These are phyloP conservation scores for Alternaria conjuncta DNA, from an alignment of 2,329 filamentous ascomycete species.

Conservation along the genomic window DNA sequence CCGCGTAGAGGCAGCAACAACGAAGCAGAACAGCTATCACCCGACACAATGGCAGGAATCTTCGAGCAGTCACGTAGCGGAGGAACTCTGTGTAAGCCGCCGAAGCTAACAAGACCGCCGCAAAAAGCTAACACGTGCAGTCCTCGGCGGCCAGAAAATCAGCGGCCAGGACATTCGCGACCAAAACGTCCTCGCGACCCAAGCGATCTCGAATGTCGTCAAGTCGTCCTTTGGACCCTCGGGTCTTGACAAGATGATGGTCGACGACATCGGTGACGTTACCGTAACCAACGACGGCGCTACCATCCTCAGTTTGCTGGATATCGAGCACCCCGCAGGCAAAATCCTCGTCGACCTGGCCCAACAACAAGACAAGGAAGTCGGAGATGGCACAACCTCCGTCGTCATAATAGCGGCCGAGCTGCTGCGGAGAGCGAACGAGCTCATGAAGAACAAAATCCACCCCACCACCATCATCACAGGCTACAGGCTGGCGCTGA, in stretches of 20 bases:
- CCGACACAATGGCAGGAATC: constrained; percentile 80
- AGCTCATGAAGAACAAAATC: constrained; percentile 99
- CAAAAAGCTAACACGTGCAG: constrained; percentile 51
- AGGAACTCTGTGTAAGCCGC: constrained; percentile 79
- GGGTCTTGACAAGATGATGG: constrained; percentile 99
- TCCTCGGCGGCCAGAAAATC: constrained; percentile 97
- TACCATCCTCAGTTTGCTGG: constrained; percentile 91
- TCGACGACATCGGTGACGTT: constrained; percentile 98
- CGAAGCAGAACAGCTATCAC: constrained; percentile 35
- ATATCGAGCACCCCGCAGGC: constrained; percentile 96
- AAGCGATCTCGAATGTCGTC: constrained; percentile 97
- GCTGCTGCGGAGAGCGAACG: constrained; percentile 90
- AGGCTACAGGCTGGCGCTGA: constrained; percentile 91
- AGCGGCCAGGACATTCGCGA: constrained; percentile 95
- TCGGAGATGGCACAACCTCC: constrained; percentile 96
- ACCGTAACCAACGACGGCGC: constrained; percentile 99
- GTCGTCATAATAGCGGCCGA: constrained; percentile 97
- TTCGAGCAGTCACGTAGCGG: constrained; percentile 92
- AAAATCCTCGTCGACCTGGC: constrained; percentile 98
- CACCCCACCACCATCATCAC: constrained; percentile 99
- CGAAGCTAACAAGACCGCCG: neutral
- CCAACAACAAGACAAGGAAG: constrained; percentile 98
- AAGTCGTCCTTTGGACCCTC: constrained; percentile 98
- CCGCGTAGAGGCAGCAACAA: constrained; percentile 39
- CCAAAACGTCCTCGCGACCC: constrained; percentile 95